Base-by-base conservation (phyloP, 805 yeast species). In the Wickerhamiella qilinensis region DNA sequence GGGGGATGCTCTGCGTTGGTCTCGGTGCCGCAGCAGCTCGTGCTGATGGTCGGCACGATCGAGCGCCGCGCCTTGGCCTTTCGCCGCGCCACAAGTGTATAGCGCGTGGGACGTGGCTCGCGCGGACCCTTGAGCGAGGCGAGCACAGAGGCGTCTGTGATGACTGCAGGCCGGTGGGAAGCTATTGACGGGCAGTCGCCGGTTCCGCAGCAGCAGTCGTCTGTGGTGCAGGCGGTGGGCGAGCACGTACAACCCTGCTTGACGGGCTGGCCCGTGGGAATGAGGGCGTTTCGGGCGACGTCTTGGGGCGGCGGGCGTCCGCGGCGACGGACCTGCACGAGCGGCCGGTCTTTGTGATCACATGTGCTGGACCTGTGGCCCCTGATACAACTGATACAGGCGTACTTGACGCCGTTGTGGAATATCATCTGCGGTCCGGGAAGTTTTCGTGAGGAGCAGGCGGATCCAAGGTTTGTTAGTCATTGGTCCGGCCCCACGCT, bases 341-440 rank as follows among this genome's bases (percentile, higher is more conserved):
- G 63, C 19, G 91, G 83, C 35, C 95, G 66, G 38, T 70, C 65
- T 22, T 79, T 72, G 57, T 88, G 98, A 38, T 71, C 72, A 57
- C 98, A 88, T 39, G 77, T 73, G 1, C 88, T 75, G 1, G 95
- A 81, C 30, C 98, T 62, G 53, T 88, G 98, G 15, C 97, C 97
- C 33, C 95, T 64, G 19, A 91, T 83, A 53, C 98, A 88, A 51
- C 46, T 53, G 27, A 58, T 31, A 40, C 59, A 46, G 28, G 51
- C 54, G 27, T 46, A 47, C 21, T 51, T 46, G 28, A 42, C 46
- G 35, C 46, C 41, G 11, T 40, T 29, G 21, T 38, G 37, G 7
- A 37, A 33, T 21, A 43, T 40, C 42, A 40, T 43, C 37, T 20
- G 6, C 6, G 11, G 20, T 32, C 6, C 11, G 22, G 15, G 9